Conservation (phyloP, 768 basidiomycete species). For the Serendipita sp. region DNA sequence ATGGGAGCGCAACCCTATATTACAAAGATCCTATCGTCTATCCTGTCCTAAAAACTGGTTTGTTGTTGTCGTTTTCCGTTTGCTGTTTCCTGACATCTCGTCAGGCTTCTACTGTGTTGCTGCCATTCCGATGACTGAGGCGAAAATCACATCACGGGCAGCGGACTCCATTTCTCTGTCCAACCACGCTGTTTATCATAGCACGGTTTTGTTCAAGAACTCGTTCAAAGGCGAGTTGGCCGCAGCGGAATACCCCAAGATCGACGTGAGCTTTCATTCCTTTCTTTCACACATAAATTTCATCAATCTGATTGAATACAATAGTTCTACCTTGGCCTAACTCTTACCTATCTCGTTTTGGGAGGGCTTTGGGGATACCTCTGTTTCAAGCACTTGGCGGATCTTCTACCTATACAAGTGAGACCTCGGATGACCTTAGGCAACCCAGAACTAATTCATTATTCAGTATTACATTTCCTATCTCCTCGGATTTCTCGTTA, state of each 20-base stretch:
- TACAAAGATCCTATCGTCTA: slow-evolving; percentile 72
- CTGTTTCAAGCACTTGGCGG: slow-evolving; percentile 64
- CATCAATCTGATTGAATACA: background rate
- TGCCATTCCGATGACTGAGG: slow-evolving; percentile 76
- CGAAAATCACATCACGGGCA: slow-evolving; percentile 26
- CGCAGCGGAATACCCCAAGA: slow-evolving; percentile 94
- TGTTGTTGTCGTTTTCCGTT: slow-evolving; percentile 20
- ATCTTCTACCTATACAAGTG: slow-evolving; percentile 81
- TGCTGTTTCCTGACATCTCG: background rate
- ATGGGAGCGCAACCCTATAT: slow-evolving; percentile 32
- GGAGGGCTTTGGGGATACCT: slow-evolving; percentile 68
- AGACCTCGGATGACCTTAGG: slow-evolving; percentile 12
- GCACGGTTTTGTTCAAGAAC: slow-evolving; percentile 73
- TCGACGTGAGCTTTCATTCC: slow-evolving; percentile 60
- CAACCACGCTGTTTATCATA: slow-evolving; percentile 63
- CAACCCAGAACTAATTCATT: slow-evolving; percentile 1
- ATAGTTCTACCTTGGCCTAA: slow-evolving; percentile 81
- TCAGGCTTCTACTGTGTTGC: slow-evolving; percentile 28
- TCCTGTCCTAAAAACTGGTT: slow-evolving; percentile 70
- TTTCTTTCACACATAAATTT: background rate
- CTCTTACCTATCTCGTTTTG: slow-evolving; percentile 56
- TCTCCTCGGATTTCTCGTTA: slow-evolving; percentile 67
- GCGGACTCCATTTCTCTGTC: slow-evolving; percentile 30
- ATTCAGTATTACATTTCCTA: slow-evolving; percentile 79
- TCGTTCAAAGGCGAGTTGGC: slow-evolving; percentile 77